A percentile compares a stretch with the other conserved stretches of the same genome.
These are phyloP conservation scores for Penicillium freii DNA, from an alignment of 2,329 filamentous ascomycete species.

Conservation along the genomic window DNA sequence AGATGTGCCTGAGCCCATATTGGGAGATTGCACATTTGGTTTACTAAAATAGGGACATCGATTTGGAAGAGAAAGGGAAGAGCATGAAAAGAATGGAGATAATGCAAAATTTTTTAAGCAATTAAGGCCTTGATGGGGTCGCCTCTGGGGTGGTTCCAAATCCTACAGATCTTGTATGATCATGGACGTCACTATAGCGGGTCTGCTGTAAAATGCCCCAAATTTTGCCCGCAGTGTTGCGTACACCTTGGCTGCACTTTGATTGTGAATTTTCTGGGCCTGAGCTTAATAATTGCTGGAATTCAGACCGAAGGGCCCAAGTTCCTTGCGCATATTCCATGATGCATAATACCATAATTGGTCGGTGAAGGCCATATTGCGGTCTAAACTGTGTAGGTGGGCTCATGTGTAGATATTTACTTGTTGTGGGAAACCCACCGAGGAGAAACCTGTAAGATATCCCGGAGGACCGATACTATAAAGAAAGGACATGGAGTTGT, in stretches of 20 bases:
- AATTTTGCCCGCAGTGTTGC: not conserved
- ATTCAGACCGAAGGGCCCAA: not conserved
- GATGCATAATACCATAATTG: not conserved
- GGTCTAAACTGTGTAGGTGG: too few species aligned
- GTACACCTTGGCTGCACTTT: not conserved
- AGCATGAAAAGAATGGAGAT: not conserved
- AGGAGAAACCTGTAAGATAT: not conserved
- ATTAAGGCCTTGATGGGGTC: not conserved
- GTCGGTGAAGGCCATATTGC: not conserved
- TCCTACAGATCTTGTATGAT: not conserved
- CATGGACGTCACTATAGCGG: slow-evolving; percentile 9
- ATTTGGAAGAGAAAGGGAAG: not conserved
- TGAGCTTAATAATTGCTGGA: not conserved
- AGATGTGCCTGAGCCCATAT: not conserved
- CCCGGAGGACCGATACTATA: too few species aligned
- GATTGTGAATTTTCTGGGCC: not conserved
- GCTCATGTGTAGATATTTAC: not conserved
- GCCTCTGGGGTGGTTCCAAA: not conserved
- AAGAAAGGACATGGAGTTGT: not conserved
- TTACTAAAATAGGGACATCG: not conserved
- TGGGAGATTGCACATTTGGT: not conserved
- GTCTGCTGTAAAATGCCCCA: not conserved
- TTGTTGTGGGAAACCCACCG: not conserved
- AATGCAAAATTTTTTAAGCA: not conserved
- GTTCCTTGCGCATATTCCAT: not conserved